Evolutionary conservation across 1,139 yeast species (phyloP).

Genomic region (Cylindricascospora bacillispora): DNA sequence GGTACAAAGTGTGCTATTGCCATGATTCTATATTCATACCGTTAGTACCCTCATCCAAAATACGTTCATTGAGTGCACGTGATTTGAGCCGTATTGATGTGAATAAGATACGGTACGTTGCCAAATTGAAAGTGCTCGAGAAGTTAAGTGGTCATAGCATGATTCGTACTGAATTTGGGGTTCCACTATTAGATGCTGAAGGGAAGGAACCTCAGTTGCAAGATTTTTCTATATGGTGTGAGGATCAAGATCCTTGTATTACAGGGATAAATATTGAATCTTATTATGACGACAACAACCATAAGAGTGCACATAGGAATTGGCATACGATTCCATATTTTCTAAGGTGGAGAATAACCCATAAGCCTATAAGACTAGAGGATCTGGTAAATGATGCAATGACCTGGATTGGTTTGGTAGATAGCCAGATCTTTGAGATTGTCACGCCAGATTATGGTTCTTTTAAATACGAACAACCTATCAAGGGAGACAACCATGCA

Average conservation of each 20-base stretch:
- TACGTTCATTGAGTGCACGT: slow-evolving; percentile 14
- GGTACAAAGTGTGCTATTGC: slow-evolving; percentile 18
- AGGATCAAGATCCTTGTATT: slow-evolving; percentile 22
- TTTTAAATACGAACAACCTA: slow-evolving; percentile 21
- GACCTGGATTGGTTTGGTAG: slow-evolving; percentile 12
- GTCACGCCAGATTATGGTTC: slow-evolving; percentile 20
- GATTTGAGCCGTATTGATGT: slow-evolving; percentile 15
- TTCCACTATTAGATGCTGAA: slow-evolving; percentile 16
- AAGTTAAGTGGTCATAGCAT: slow-evolving; percentile 19
- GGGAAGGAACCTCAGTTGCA: slow-evolving; percentile 11
- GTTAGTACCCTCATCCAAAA: slow-evolving; percentile 16
- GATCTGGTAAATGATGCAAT: slow-evolving; percentile 9
- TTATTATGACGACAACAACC: neutral
- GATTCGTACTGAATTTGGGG: slow-evolving; percentile 23
- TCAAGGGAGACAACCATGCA: slow-evolving; percentile 16
- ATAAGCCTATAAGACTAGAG: slow-evolving; percentile 14
- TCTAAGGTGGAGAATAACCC: slow-evolving; percentile 18
- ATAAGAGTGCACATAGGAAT: slow-evolving; percentile 6
- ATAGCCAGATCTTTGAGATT: slow-evolving; percentile 16
- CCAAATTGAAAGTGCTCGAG: slow-evolving; percentile 15
- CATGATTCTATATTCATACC: slow-evolving; percentile 19
- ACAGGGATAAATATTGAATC: slow-evolving; percentile 17
- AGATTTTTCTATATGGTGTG: slow-evolving; percentile 22
- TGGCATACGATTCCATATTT: slow-evolving; percentile 20
- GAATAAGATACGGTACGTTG: slow-evolving; percentile 11